These are phyloP conservation scores for Globisporangium orthogonon DNA, from an alignment of 352 stramenopile genomes.

Conservation along the genomic window DNA sequence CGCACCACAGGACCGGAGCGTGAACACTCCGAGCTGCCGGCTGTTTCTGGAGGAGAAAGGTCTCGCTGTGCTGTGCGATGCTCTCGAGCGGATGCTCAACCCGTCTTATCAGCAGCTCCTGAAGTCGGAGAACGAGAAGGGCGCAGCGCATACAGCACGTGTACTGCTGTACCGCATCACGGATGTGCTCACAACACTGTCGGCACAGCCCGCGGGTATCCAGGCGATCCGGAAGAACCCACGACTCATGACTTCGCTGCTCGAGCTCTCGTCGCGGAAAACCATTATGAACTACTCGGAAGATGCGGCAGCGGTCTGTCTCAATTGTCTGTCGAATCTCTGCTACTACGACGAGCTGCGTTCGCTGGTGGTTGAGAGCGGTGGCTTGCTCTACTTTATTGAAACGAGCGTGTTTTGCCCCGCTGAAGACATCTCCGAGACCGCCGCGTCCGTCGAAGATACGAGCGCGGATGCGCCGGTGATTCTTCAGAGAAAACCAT, in stretches of 20 bases:
- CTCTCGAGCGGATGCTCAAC: slow-evolving; percentile 65
- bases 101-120: slow-evolving; percentile 66
- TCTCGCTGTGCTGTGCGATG: slow-evolving; percentile 41
- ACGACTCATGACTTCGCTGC: slow-evolving; percentile 43
- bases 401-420: slow-evolving; percentile 66
- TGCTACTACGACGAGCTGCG: slow-evolving; percentile 57
- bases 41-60: slow-evolving; percentile 48
- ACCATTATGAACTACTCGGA: slow-evolving; percentile 55
- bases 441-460: slow-evolving; percentile 16
- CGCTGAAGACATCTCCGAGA: slow-evolving; percentile 28
- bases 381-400: slow-evolving; percentile 59
- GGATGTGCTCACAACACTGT: slow-evolving; percentile 52
- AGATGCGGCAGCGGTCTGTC: slow-evolving; percentile 46
- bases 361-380: slow-evolving; percentile 45
- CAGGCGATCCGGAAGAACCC: slow-evolving; percentile 52
- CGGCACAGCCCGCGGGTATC: slow-evolving; percentile 29
- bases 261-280: slow-evolving; percentile 49
- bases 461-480: slow-evolving; percentile 14
- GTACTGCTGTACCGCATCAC: slow-evolving; percentile 67
- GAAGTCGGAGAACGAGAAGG: slow-evolving; percentile 19
- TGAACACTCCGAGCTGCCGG: slow-evolving; percentile 52
- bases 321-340: slow-evolving; percentile 54
- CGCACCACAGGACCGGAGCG: slow-evolving; percentile 29
- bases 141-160: slow-evolving; percentile 37
- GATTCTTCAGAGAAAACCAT: slow-evolving; percentile 23